Percentiles rank a stretch among this genome's conserved stretches.
Conservation (phyloP, 139 green algal genomes). For the Monoraphidium neglectum region DNA sequence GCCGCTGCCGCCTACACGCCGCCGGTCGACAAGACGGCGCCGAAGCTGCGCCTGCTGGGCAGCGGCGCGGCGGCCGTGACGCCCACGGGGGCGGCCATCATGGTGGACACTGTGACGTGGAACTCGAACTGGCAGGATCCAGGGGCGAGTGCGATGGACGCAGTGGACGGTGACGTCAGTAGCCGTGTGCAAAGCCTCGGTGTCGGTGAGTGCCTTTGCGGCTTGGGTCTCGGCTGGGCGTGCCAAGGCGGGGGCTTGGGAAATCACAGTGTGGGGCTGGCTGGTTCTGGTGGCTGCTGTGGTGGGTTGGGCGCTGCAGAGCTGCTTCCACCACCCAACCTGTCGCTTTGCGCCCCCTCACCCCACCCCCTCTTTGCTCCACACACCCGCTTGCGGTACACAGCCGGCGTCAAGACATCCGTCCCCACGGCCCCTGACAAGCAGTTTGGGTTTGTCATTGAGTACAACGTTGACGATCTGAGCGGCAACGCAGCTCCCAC, state of each 20-base stretch:
- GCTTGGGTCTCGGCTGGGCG: no score
- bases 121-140: slow-evolving; percentile 31
- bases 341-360: no score
- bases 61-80: slow-evolving; percentile 30
- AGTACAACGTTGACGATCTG: slow-evolving; percentile 40
- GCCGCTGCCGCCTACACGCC: slow-evolving; percentile 3
- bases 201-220: slow-evolving; percentile 2
- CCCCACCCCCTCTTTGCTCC: no score
- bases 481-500: slow-evolving; percentile 36
- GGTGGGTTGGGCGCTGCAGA: no score
- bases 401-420: slow-evolving; percentile 32
- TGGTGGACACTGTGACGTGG: slow-evolving; percentile 37
- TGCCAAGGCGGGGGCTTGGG: no score
- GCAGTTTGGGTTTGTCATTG: slow-evolving; percentile 25
- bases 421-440: slow-evolving; percentile 20
- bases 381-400: no score
- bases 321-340: no score
- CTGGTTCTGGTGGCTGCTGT: no score
- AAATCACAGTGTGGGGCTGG: no score
- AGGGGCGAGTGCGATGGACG: slow-evolving; percentile 39
- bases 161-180: slow-evolving; percentile 39
- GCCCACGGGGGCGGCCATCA: slow-evolving; percentile 9
- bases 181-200: slow-evolving; percentile 32
- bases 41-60: slow-evolving; percentile 26
- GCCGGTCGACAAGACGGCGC: slow-evolving; percentile 31